Conservation (phyloP, 345 rosid species). For the Acer yangbiense region DNA sequence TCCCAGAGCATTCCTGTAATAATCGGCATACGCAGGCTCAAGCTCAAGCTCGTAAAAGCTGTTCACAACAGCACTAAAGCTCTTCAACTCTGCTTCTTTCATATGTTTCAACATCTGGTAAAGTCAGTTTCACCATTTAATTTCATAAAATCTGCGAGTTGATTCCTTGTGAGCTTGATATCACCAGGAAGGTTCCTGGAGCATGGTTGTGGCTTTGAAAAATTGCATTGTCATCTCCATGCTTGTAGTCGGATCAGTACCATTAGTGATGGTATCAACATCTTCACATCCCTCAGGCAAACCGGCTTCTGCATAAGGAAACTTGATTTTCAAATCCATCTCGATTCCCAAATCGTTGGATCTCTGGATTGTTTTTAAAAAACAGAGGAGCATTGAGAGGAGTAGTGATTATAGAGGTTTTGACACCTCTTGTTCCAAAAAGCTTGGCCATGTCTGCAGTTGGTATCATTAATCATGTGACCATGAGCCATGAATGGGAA, state of each 20-base stretch:
- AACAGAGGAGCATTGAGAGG: no score
- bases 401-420: no score
- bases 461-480: no score
- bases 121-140: background rate
- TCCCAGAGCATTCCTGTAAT: no score
- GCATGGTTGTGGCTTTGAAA: conserved; percentile 18
- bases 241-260: background rate
- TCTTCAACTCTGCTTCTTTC: conserved; percentile 22
- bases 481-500: no score
- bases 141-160: conserved; percentile 10
- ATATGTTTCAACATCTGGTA: background rate
- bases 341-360: no score
- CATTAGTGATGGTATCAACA: background rate
- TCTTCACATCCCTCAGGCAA: conserved; percentile 32
- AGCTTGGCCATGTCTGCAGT: no score
- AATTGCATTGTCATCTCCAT: conserved; percentile 16
- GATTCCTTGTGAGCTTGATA: conserved; percentile 23
- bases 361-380: no score
- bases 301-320: conserved; percentile 30
- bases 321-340: no score
- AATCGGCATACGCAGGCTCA: no score
- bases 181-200: conserved; percentile 34
- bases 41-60: no score
- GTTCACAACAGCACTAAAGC: conserved; percentile 26
- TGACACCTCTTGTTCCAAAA: no score